Evolutionary conservation across 129 eudicot species (phyloP), one percentile per base, ranked within the genome.

Genomic region (Ambrosia trifida): DNA sequence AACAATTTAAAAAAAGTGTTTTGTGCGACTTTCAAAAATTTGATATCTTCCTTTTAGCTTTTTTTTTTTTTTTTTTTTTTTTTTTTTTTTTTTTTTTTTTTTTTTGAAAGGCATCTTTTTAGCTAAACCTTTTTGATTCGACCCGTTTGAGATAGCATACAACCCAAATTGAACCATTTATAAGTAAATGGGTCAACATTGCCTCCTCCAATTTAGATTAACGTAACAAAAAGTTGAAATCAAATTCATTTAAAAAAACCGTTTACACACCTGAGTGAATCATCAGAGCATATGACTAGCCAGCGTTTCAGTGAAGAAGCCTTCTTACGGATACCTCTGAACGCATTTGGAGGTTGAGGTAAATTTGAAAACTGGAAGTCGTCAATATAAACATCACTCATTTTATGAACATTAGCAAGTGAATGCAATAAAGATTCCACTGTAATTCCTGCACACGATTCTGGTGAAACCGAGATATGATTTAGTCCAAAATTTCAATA

Each of bases 281-380:
- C 99, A 69, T 88, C 97, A 28, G 87, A 76, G 71, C 94, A 85
- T 80, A 95, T 90, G 61, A 85, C 78, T 58, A 95, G 91, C 99
- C 97, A 95, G 43, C 96, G 94, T 72, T 83, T 95, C 61, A 95
- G 72, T 54, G 97, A 87, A 24, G 88, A 82, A 70, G 82, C 83
- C 86, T 76, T 90, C 76, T 77, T 88, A 33, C 91, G 89, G 49
- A 95, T 90, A 62, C 99, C 99, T 70, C 91, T 84, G 45, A 95
- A 87, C 46, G 88, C 83, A 81, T 87, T 87, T 13, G 88, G 96
- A 74, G 90, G 86, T 65, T 52, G 74, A 18, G 99, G 97, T 85
- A 95, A 84, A 65, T 73, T 79, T 70, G 89, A 85, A 72, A 85
- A 88, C 46, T 58, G 49, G 64, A 84, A 77, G 61, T 83, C 80